Evolutionary conservation across 1,139 yeast genomes (phyloP), one percentile per base, ranked within the genome.

Genomic region (Saccharomyces hybrid): DNA sequence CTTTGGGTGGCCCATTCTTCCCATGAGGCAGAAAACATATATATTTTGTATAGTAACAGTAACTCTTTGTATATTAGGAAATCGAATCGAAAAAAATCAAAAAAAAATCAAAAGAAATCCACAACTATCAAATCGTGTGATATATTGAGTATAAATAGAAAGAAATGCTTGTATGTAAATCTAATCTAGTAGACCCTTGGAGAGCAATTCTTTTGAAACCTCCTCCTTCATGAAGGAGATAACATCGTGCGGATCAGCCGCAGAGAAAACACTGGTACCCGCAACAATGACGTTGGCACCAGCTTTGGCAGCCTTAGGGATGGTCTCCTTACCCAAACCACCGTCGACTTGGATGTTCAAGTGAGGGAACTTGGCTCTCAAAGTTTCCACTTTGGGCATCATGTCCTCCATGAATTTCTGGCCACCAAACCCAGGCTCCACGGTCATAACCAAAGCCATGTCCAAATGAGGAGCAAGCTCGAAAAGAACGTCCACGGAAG

Each of bases 211-310:
- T 1, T 58, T 64, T 14, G 74, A 71, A 44, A 90, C 96, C 34
- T 82, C 78, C 32, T 70, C 73, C 65, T 91, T 82, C 75, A 91
- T 76, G 61, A 78, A 77, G 52, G 75, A 75, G 62, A 91, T 90
- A 64, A 88, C 86, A 59, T 81, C 86, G 29, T 74, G 75, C 19
- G 97, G 97, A 62, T 86, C 85, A 5, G 78, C 75, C 12, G 97
- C 95, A 60, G 84, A 83, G 75, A 90, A 93, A 16, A 91, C 95
- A 52, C 96, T 81, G 16, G 99, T 93, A 48, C 99, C 99, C 2
- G 99, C 98, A 53, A 93, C 99, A 68, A 95, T 91, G 50, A 93
- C 97, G 71, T 93, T 93, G 53, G 99, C 99, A 55, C 98, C 98
- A 9, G 97, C 97, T 56, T 79, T 78, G 24, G 98, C 96, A 55